Evolutionary conservation across 345 rosid species (phyloP).

Genomic region (Citrus sp.): DNA sequence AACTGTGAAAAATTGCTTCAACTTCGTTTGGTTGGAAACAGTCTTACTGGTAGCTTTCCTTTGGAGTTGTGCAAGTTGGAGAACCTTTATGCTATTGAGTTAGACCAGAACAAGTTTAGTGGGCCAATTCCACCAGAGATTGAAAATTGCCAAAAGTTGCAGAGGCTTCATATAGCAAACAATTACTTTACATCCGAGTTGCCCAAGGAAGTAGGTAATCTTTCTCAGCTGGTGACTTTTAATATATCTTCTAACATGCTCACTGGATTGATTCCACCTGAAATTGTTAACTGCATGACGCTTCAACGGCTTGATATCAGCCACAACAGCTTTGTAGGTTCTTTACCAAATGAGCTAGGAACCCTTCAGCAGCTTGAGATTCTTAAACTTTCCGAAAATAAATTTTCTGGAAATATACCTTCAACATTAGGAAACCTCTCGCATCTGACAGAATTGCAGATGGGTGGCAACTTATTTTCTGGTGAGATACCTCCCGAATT

Average conservation of each 20-base stretch:
- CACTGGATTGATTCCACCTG: constrained; percentile 59
- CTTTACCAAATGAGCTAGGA: constrained; percentile 75
- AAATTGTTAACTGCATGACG: constrained; percentile 67
- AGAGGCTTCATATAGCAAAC: constrained; percentile 71
- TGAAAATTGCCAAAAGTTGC: constrained; percentile 62
- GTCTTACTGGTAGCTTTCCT: constrained; percentile 77
- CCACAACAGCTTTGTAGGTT: constrained; percentile 53
- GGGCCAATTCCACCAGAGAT: constrained; percentile 75
- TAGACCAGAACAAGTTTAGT: constrained; percentile 69
- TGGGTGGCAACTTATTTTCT: constrained; percentile 88
- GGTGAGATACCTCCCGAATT: constrained; percentile 72
- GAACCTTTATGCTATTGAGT: constrained; percentile 71
- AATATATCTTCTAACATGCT: constrained; percentile 78
- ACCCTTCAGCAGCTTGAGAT: constrained; percentile 75
- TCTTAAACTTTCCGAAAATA: constrained; percentile 78
- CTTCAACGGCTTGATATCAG: constrained; percentile 94
- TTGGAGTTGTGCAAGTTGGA: constrained; percentile 67
- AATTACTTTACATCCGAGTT: constrained; percentile 59
- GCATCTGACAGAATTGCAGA: constrained; percentile 78
- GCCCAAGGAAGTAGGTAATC: constrained; percentile 73
- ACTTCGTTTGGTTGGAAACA: constrained; percentile 66
- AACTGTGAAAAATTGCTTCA: constrained; percentile 58
- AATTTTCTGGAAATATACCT: constrained; percentile 72
- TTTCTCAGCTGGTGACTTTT: constrained; percentile 72
- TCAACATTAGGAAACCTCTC: constrained; percentile 62